Evolutionary conservation across 176 grass and related monocot genomes (phyloP), one percentile per base, ranked within the genome.

Genomic region (Melocanna baccifera): DNA sequence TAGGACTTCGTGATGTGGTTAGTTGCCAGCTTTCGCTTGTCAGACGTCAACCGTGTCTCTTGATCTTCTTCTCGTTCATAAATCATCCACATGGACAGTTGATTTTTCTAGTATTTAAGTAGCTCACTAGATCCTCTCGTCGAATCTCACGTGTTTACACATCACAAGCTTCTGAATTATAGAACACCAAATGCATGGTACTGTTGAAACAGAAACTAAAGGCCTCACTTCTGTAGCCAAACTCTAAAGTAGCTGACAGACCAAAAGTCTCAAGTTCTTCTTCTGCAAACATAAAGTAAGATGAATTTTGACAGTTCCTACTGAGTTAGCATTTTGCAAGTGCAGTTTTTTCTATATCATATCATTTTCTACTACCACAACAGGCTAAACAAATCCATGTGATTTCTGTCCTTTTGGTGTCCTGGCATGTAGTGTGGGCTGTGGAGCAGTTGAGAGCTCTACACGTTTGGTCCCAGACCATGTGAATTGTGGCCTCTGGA

Each of bases 401-500:
- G 18, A 22, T 47, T 39, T 47, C 6, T 76, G 26, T 28, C 30
- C 12, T 59, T 56, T 46, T 45, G 25, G 73, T 37, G 26, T 25
- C 77, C 0, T 58, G 12, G 6, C 19, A 36, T 15, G 28, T 52
- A 34, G 20, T n/a, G 25, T 69, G 47, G 13, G 5, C 13, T 16
- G 25, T 41, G 25, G 47, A 57, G 62, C 48, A 45, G 47, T 16
- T 84, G 15, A 48, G 14, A 48, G 28, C n/a, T 40, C 20, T 13
- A 65, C 23, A 23, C 39, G 16, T 65, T 30, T 75, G 14, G 48
- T 68, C 73, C 46, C 43, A 30, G 18, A 42, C 14, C 71, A 76
- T 82, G 71, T 69, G 71, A 76, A 87, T 39, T 41, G 12, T 82
- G 12, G 28, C 62, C 12, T 61, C 9, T 61, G 15, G n/a, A 69